Evolutionary conservation across 129 eudicot genomes (phyloP).

Genomic region (Smallanthus sonchifolius): DNA sequence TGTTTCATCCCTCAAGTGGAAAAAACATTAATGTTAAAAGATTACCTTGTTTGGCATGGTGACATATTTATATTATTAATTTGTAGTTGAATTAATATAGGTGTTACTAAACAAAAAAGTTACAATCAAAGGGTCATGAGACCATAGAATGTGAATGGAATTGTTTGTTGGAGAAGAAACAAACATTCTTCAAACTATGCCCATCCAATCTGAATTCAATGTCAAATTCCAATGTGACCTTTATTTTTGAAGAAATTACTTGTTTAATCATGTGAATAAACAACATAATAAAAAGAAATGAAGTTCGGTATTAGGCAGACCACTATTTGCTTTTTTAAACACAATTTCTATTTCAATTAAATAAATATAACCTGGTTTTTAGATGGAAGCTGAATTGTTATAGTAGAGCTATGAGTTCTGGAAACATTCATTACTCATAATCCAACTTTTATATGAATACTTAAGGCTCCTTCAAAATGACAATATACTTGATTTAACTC

Average conservation of each 20-base stretch:
- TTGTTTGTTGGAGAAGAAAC: neutral
- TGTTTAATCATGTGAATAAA: slow-evolving; percentile 6
- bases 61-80: neutral
- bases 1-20: neutral
- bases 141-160: slow-evolving; percentile 17
- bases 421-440: too few species aligned
- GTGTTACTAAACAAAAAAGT: neutral
- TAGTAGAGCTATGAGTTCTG: too few species aligned
- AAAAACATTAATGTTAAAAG: neutral
- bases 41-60: neutral
- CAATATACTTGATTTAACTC: neutral
- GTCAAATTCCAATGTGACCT: neutral
- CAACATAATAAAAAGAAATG: neutral
- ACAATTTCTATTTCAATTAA: neutral
- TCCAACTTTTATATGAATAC: neutral
- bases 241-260: neutral
- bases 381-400: too few species aligned
- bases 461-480: too few species aligned
- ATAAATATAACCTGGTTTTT: too few species aligned
- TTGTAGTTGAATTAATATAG: neutral
- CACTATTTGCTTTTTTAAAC: slow-evolving; percentile 18
- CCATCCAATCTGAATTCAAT: slow-evolving; percentile 10
- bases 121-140: neutral
- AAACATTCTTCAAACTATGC: neutral
- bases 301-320: slow-evolving; percentile 23